These are phyloP conservation scores for Alternaria sp. DNA, from an alignment of 2,329 filamentous ascomycete genomes.

Conservation along the genomic window DNA sequence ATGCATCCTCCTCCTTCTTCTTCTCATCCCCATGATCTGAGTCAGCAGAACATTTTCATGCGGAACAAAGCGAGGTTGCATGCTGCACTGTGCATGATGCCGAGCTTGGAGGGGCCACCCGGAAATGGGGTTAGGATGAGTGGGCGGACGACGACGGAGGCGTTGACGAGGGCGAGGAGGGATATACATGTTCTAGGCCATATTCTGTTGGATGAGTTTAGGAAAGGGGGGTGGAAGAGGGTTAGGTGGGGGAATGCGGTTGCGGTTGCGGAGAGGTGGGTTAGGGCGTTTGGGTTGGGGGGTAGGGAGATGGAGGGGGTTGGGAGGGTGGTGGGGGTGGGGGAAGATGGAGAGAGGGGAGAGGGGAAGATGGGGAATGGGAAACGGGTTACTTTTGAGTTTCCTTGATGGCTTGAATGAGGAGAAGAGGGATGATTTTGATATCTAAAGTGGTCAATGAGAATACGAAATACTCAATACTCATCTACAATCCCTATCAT, in stretches of 20 bases:
- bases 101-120: not conserved
- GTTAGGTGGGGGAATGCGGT: slow-evolving; percentile 28
- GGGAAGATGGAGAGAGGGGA: not conserved
- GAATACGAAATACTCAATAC: too few species aligned
- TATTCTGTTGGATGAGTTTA: slow-evolving; percentile 24
- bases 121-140: not conserved
- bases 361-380: not conserved
- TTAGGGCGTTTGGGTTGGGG: not conserved
- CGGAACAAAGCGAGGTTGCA: slow-evolving; percentile 18
- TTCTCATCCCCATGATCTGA: not conserved
- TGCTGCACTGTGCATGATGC: slow-evolving; percentile 14
- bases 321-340: too few species aligned
- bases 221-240: slow-evolving; percentile 15
- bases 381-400: not conserved
- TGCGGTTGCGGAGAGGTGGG: slow-evolving; percentile 25
- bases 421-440: not conserved
- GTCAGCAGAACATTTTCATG: slow-evolving; percentile 6
- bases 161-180: slow-evolving; percentile 13
- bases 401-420: not conserved
- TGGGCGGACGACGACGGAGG: not conserved
- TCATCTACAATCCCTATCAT: too few species aligned
- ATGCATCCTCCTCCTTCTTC: slow-evolving; percentile 1
- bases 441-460: too few species aligned
- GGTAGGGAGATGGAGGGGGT: not conserved
- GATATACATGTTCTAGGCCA: slow-evolving; percentile 24